phyloP scores from a whole-genome alignment of 306 rosid species.

The Sicyos edulis region DNA sequence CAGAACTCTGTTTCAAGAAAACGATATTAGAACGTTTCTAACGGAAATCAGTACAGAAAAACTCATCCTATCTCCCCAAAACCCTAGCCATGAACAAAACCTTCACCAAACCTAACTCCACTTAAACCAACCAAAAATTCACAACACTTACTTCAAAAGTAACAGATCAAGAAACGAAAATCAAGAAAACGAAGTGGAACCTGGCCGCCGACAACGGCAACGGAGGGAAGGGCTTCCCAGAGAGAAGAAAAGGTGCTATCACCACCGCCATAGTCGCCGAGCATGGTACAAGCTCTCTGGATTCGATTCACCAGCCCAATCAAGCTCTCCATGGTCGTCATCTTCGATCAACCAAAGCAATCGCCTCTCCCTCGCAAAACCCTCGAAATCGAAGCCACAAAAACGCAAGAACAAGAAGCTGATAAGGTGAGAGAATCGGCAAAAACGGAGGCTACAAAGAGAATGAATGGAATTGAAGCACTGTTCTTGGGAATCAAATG shows the following conservation, averaged over 20 bases:
- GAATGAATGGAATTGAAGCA: neutral
- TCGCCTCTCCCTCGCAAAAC: neutral
- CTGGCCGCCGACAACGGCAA: constrained; percentile 98
- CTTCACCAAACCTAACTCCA: no score
- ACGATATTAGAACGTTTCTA: neutral
- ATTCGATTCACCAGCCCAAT: constrained; percentile 87
- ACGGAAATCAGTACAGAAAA: no score
- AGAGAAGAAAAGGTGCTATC: constrained; percentile 65
- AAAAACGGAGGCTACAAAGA: neutral
- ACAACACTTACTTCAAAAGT: neutral
- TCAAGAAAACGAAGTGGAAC: constrained; percentile 26
- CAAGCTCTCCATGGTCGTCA: constrained; percentile 95
- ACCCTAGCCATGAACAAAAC: no score
- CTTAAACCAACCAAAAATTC: neutral
- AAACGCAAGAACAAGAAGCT: neutral
- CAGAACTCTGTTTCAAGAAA: constrained; percentile 69
- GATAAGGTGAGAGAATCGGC: neutral
- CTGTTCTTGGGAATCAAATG: neutral
- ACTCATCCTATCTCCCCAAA: neutral
- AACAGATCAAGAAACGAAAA: neutral
- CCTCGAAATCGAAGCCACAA: neutral
- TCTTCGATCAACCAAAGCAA: constrained; percentile 21
- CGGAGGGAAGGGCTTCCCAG: constrained; percentile 95
- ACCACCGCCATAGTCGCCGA: constrained; percentile 83
- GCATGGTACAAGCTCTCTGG: constrained; percentile 84